Evolutionary conservation across 768 basidiomycete genomes (phyloP).

Genomic region (Mycena vitilis): DNA sequence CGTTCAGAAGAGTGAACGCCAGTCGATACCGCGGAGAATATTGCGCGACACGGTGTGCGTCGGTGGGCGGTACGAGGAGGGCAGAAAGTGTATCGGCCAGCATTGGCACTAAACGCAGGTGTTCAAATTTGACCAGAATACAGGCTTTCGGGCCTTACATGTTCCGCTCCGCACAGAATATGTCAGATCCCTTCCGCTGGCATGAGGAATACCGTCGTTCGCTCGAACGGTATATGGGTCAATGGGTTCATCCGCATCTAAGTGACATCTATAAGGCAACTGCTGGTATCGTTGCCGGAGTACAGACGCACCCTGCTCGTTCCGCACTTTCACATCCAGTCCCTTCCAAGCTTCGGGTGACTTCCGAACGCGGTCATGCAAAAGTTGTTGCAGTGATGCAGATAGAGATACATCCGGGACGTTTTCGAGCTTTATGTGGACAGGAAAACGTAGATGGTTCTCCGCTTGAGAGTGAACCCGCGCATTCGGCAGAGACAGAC

Average conservation of each 20-base stretch:
- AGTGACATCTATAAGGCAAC: neutral
- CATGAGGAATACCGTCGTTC: conserved; percentile 32
- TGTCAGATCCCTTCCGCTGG: conserved; percentile 44
- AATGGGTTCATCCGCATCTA: conserved; percentile 26
- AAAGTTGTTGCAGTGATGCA: conserved; percentile 36
- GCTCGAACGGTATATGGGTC: conserved; percentile 41
- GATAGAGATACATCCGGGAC: conserved; percentile 29
- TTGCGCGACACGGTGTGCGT: conserved; percentile 66
- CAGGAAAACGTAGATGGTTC: conserved; percentile 58
- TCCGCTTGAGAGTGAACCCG: conserved; percentile 66
- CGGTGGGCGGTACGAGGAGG: conserved; percentile 53
- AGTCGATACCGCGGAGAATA: conserved; percentile 88
- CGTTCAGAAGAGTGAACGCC: conserved; percentile 93
- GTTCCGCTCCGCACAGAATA: conserved; percentile 42
- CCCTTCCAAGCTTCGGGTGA: conserved; percentile 55
- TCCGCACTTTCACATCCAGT: conserved; percentile 50
- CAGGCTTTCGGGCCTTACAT: conserved; percentile 32
- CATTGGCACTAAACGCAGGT: conserved; percentile 34
- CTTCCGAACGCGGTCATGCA: conserved; percentile 42
- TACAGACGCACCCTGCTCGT: conserved; percentile 46
- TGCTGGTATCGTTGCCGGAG: neutral
- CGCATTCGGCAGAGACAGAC: conserved; percentile 75
- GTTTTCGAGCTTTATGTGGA: conserved; percentile 54
- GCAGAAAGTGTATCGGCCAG: conserved; percentile 47
- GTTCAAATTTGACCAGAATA: neutral